phyloP scores from a whole-genome alignment of 129 eudicot genomes.

The Lactuca saligna region DNA sequence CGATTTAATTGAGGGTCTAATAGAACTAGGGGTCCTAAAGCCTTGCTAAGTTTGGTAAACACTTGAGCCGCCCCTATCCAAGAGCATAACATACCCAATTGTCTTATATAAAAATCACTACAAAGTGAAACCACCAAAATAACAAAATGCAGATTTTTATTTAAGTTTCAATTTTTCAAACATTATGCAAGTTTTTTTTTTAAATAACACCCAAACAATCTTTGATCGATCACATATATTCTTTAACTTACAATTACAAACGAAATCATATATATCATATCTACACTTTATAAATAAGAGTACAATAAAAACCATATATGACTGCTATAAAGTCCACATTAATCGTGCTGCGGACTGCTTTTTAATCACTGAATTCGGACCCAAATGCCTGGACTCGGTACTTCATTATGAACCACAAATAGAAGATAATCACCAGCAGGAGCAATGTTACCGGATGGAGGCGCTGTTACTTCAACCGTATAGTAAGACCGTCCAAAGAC shows the following conservation, averaged over 20 bases:
- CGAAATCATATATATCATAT: not conserved
- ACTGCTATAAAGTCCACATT: not conserved
- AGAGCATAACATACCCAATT: no score
- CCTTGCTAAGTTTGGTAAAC: no score
- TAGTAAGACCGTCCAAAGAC: slow-evolving; percentile 32
- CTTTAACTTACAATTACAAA: not conserved
- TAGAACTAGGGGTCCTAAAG: no score
- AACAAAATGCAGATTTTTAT: no score
- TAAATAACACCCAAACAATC: not conserved
- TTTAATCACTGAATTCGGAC: slow-evolving; percentile 38
- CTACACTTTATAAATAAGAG: slow-evolving; percentile 7
- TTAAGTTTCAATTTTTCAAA: no score
- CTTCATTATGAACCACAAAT: slow-evolving; percentile 60
- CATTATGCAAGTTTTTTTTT: no score
- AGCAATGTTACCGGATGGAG: slow-evolving; percentile 47
- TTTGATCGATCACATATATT: slow-evolving; percentile 13
- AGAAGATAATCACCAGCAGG: slow-evolving; percentile 56
- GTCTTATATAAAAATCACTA: no score
- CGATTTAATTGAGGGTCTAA: no score
- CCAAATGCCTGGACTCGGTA: slow-evolving; percentile 73
- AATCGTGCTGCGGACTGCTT: not conserved
- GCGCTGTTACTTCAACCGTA: slow-evolving; percentile 24
- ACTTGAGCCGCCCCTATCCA: no score
- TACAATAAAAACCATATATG: slow-evolving; percentile 1
- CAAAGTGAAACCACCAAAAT: no score